A percentile compares a stretch with the other conserved stretches of the same genome.
Conservation (phyloP, 371 early-diverging fungal genomes). For the Mucor lusitanicus region DNA sequence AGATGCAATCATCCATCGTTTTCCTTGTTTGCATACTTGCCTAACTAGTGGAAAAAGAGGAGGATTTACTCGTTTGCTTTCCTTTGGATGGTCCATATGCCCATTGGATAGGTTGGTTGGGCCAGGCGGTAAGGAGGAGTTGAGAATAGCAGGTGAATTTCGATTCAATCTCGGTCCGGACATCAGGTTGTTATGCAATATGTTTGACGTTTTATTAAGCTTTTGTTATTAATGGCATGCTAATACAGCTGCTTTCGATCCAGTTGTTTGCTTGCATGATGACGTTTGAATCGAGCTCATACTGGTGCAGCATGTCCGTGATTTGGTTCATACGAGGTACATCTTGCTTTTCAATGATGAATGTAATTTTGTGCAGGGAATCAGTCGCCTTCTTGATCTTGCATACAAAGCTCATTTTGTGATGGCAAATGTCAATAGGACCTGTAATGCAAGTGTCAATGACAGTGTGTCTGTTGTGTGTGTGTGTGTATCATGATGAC, state of each 20-base stretch:
- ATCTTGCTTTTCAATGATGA: not conserved
- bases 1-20: constrained; percentile 4
- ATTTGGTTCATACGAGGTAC: not conserved
- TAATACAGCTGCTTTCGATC: not conserved
- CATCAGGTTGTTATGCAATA: not conserved
- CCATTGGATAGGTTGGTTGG: not conserved
- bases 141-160: not conserved
- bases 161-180: not conserved
- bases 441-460: not conserved
- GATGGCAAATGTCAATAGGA: not conserved
- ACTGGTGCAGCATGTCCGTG: not conserved
- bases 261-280: not conserved
- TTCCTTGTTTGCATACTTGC: not conserved
- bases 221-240: too few relatives aligned
- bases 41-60: constrained; percentile 13
- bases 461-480: not conserved
- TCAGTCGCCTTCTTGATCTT: not conserved
- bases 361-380: not conserved
- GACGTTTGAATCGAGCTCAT: not conserved
- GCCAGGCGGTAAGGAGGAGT: not conserved
- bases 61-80: constrained; percentile 1
- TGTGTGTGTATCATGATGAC: not conserved
- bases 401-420: constrained; percentile 1
- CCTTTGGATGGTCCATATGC: constrained; percentile 3
- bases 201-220: too few relatives aligned